Percentiles rank a stretch among this genome's conserved stretches.
These are phyloP conservation scores for Westerdykella ornata DNA, from an alignment of 2,329 filamentous ascomycete species.

Conservation along the genomic window DNA sequence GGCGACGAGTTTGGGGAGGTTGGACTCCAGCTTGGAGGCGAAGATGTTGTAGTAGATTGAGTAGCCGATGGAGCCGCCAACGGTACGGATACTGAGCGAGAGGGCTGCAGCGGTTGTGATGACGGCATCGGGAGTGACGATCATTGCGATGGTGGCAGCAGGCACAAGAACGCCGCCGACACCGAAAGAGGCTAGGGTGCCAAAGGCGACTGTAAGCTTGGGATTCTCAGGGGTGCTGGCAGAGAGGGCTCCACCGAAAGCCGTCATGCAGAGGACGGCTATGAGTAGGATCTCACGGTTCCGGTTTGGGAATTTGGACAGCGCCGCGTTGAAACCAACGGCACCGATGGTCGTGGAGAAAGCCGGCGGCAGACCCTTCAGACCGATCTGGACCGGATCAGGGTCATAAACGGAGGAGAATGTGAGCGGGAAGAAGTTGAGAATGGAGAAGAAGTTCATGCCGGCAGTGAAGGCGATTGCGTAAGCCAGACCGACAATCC, in stretches of 20 bases:
- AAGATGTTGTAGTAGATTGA: slow-evolving; percentile 35
- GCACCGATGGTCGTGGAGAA: slow-evolving; percentile 25
- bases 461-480: slow-evolving; percentile 33
- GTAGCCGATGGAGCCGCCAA: slow-evolving; percentile 34
- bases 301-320: slow-evolving; percentile 20
- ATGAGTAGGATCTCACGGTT: slow-evolving; percentile 26
- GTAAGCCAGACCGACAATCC: slow-evolving; percentile 28
- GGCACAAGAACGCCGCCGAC: slow-evolving; percentile 35
- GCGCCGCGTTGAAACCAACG: slow-evolving; percentile 24
- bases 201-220: slow-evolving; percentile 22
- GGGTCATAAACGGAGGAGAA: slow-evolving; percentile 26
- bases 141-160: slow-evolving; percentile 30
- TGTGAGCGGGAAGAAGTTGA: slow-evolving; percentile 31
- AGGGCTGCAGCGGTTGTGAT: slow-evolving; percentile 37
- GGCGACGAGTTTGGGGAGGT: slow-evolving; percentile 21
- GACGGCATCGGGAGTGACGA: slow-evolving; percentile 28
- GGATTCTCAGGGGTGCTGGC: slow-evolving; percentile 29
- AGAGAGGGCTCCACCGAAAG: slow-evolving; percentile 27
- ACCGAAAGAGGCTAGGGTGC: slow-evolving; percentile 33
- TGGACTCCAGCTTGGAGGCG: slow-evolving; percentile 22
- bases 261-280: slow-evolving; percentile 27
- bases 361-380: slow-evolving; percentile 22
- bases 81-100: slow-evolving; percentile 43
- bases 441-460: slow-evolving; percentile 27
- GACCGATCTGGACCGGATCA: slow-evolving; percentile 26